Percentiles rank a stretch among this genome's conserved stretches.
phyloP scores from a whole-genome alignment of 75 land plant species.

The Azolla pinnata region DNA sequence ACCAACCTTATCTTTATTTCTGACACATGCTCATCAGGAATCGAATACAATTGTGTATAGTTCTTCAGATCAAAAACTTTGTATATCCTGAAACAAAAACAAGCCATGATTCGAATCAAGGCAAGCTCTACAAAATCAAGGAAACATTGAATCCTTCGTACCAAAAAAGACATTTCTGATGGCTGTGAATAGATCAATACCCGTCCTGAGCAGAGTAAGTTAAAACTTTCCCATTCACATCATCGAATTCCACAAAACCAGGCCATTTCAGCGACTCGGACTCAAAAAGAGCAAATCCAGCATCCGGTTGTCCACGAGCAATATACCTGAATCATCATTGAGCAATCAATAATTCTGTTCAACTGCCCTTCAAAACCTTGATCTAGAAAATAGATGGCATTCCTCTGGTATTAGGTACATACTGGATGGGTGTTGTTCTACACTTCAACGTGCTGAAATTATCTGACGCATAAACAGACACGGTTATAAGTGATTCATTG shows the following conservation, averaged over 20 bases:
- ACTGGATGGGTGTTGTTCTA: constrained; percentile 92
- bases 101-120: background rate
- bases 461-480: constrained; percentile 96
- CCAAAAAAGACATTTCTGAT: too few species aligned
- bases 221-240: constrained; percentile 95
- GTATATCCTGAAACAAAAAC: constrained; percentile 17
- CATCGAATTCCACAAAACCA: constrained; percentile 99
- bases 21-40: constrained; percentile 76
- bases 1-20: constrained; percentile 89
- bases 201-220: constrained; percentile 96
- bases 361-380: too few species aligned
- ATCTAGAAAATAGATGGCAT: too few species aligned
- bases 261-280: constrained; percentile 94
- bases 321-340: constrained; percentile 84
- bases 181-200: too few species aligned
- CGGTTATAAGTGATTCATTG: constrained; percentile 95
- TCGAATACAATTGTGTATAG: constrained; percentile 74
- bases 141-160: too few species aligned
- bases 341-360: too few species aligned
- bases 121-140: background rate
- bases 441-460: constrained; percentile 93
- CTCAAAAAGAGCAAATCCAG: constrained; percentile 89
- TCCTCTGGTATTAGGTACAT: too few species aligned
- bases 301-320: constrained; percentile 74
- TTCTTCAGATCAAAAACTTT: constrained; percentile 61